Percentiles rank a stretch among this genome's conserved stretches.
Evolutionary conservation across 2,329 filamentous ascomycete species (phyloP).

Genomic region (Neonectria ditissima): DNA sequence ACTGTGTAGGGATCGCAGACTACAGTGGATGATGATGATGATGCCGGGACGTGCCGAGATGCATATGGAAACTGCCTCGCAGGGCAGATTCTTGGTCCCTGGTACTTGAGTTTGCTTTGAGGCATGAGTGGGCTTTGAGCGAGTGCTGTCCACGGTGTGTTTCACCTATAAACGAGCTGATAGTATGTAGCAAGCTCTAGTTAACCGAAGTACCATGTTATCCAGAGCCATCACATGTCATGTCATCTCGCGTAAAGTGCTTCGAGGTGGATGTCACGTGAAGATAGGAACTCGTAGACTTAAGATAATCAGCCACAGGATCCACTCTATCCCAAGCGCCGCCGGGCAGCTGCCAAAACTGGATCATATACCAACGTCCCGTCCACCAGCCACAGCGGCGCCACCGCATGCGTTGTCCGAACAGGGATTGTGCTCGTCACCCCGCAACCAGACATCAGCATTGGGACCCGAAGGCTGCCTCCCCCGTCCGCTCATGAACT

Average conservation of each 20-base stretch:
- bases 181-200: too few relatives aligned
- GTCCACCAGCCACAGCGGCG: constrained; percentile 3
- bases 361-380: background rate
- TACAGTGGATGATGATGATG: background rate
- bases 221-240: constrained; percentile 4
- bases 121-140: background rate
- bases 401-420: constrained; percentile 22
- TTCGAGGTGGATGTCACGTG: constrained; percentile 2
- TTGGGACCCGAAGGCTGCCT: constrained; percentile 1
- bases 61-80: background rate
- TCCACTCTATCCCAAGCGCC: constrained; percentile 6
- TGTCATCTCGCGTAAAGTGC: background rate
- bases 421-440: constrained; percentile 24
- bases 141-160: background rate
- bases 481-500: constrained; percentile 12
- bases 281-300: background rate
- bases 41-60: constrained; percentile 5
- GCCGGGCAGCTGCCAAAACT: constrained; percentile 1
- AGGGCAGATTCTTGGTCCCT: background rate
- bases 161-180: background rate
- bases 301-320: constrained; percentile 1
- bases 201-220: too few relatives aligned
- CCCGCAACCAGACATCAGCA: constrained; percentile 32
- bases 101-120: background rate
- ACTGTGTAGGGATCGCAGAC: background rate